Conservation (phyloP, 176 grass and related monocot species). For the Coix lacrymajobi region DNA sequence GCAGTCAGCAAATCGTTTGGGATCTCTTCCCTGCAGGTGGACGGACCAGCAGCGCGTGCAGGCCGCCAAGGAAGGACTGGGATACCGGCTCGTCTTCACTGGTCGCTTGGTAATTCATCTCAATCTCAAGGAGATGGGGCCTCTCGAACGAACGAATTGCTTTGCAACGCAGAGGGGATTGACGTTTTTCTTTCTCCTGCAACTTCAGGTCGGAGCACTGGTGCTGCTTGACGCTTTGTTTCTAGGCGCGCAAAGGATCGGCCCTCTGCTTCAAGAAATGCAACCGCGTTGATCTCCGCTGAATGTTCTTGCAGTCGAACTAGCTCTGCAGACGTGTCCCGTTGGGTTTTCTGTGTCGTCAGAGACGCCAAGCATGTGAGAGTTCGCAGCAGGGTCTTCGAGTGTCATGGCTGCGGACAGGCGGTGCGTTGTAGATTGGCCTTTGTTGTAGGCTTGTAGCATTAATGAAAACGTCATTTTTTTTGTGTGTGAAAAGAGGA, state of each 20-base stretch:
- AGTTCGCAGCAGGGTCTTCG: background rate
- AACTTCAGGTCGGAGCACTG: slow-evolving; percentile 65
- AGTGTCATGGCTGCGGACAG: background rate
- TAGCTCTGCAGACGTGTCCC: background rate
- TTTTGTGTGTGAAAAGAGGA: background rate
- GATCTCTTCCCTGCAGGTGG: slow-evolving; percentile 49
- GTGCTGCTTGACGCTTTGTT: slow-evolving; percentile 73
- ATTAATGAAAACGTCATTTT: background rate
- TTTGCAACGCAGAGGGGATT: background rate
- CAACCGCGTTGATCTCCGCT: background rate
- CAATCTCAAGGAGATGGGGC: background rate
- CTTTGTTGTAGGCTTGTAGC: background rate
- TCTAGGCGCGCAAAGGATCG: slow-evolving; percentile 73
- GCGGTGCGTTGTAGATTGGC: background rate
- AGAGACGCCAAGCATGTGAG: background rate
- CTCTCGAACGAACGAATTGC: background rate
- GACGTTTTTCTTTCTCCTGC: background rate
- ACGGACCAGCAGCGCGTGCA: slow-evolving; percentile 80
- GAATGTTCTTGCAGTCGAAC: background rate
- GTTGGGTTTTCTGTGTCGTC: background rate
- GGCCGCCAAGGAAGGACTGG: slow-evolving; percentile 71
- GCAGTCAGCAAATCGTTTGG: background rate
- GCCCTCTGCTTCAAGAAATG: slow-evolving; percentile 70
- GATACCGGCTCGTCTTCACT: slow-evolving; percentile 81
- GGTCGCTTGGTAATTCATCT: slow-evolving; percentile 67